A percentile compares a stretch with the other conserved stretches of the same genome.
These are phyloP conservation scores for Russula compacta DNA, from an alignment of 768 basidiomycete species.

Conservation along the genomic window DNA sequence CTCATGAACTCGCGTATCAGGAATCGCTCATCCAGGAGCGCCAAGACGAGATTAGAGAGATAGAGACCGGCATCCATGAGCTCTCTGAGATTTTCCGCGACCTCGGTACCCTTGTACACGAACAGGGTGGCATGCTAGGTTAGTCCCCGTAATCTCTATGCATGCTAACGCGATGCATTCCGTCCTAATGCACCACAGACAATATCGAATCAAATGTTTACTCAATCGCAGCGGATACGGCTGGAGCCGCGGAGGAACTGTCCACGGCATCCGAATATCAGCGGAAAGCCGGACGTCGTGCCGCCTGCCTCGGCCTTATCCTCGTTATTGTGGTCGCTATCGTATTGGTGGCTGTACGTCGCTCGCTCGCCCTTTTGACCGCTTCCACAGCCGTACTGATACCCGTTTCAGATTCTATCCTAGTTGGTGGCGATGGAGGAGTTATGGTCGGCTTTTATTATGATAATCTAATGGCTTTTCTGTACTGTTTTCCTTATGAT, in stretches of 20 bases:
- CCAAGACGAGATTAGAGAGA: slow-evolving; percentile 90
- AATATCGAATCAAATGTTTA: slow-evolving; percentile 93
- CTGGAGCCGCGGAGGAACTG: slow-evolving; percentile 77
- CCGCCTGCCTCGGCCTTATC: slow-evolving; percentile 83
- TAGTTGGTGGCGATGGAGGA: neutral
- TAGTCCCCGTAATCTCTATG: slow-evolving; percentile 23
- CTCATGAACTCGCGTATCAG: slow-evolving; percentile 90
- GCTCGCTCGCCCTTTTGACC: neutral
- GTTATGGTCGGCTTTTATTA: slow-evolving; percentile 1
- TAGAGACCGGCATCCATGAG: slow-evolving; percentile 95
- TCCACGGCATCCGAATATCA: slow-evolving; percentile 89
- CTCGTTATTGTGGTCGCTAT: slow-evolving; percentile 79
- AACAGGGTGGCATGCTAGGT: slow-evolving; percentile 96
- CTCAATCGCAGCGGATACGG: slow-evolving; percentile 74
- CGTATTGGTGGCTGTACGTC: slow-evolving; percentile 85
- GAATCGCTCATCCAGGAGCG: slow-evolving; percentile 92
- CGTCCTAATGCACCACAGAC: slow-evolving; percentile 38
- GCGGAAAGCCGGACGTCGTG: slow-evolving; percentile 83
- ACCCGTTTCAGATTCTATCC: neutral
- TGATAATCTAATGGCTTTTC: slow-evolving; percentile 9
- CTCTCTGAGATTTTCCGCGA: slow-evolving; percentile 94
- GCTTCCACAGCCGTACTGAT: neutral
- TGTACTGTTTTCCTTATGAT: neutral
- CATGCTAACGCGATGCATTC: neutral
- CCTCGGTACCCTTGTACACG: slow-evolving; percentile 85